These are phyloP conservation scores for Trichoderma erinaceum DNA, from an alignment of 495 filamentous ascomycete genomes.

Conservation along the genomic window DNA sequence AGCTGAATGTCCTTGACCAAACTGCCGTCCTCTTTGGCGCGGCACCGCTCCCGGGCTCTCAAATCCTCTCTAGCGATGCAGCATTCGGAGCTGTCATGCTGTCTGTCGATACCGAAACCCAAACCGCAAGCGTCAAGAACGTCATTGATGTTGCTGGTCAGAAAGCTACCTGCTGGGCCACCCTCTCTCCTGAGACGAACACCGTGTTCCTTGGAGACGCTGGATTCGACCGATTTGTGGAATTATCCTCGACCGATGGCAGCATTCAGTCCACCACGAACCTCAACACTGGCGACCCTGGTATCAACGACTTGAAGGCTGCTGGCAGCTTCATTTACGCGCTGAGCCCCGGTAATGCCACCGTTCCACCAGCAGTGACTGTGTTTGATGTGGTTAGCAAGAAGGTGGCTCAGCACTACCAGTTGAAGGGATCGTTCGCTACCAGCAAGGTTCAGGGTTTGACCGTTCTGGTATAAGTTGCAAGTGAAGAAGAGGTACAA, in stretches of 20 bases:
- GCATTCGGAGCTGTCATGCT: constrained; percentile 48
- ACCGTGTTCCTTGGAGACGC: constrained; percentile 53
- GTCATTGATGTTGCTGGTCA: constrained; percentile 38
- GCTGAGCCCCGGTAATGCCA: constrained; percentile 47
- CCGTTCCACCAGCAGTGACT: constrained; percentile 35
- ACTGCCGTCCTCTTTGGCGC: constrained; percentile 53
- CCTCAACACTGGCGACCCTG: constrained; percentile 41
- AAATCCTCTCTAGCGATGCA: constrained; percentile 50
- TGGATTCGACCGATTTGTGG: constrained; percentile 43
- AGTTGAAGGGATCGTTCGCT: constrained; percentile 23
- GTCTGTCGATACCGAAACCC: constrained; percentile 23
- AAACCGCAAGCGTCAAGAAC: constrained; percentile 22
- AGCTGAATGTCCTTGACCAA: constrained; percentile 37
- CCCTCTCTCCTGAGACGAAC: constrained; percentile 33
- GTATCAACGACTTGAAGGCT: constrained; percentile 49
- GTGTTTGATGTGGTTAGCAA: constrained; percentile 43
- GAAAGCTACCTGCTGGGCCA: constrained; percentile 51
- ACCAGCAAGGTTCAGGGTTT: constrained; percentile 32
- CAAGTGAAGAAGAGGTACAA: neutral
- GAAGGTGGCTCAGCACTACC: constrained; percentile 39
- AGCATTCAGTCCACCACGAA: constrained; percentile 35
- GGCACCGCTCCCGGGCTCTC: constrained; percentile 34
- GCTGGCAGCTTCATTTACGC: constrained; percentile 50
- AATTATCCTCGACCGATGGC: constrained; percentile 41
- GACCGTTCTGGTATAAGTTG: constrained; percentile 22